Evolutionary conservation across 805 yeast genomes (phyloP).

Genomic region (Saccharomycopsis malanga): DNA sequence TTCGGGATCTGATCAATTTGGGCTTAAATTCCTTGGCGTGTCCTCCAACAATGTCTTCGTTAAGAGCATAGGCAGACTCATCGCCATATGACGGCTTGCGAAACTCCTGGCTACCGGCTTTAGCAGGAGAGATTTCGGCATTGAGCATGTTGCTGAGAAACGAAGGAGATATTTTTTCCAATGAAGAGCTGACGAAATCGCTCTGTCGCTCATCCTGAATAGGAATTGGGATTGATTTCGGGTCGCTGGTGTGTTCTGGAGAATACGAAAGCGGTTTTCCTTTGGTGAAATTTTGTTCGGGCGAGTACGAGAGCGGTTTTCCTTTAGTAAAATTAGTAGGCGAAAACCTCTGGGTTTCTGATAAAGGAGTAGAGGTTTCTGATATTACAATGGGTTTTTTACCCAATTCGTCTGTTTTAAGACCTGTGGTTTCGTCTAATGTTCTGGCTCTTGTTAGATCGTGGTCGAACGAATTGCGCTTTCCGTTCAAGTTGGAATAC

Average conservation of each 20-base stretch:
- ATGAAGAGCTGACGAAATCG: not conserved
- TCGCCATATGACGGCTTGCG: not conserved
- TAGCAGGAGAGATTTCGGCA: not conserved
- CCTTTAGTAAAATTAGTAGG: not conserved
- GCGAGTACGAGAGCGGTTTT: not conserved
- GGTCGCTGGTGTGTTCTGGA: not conserved
- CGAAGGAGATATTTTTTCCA: slow-evolving; percentile 4
- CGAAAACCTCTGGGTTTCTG: not conserved
- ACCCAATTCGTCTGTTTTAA: not conserved
- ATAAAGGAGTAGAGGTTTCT: not conserved
- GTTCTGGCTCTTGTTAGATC: not conserved
- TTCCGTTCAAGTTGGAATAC: not conserved
- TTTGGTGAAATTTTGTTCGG: no score
- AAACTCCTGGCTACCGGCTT: not conserved
- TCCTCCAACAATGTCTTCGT: not conserved
- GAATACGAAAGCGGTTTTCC: not conserved
- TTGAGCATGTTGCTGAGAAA: not conserved
- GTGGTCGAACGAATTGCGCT: not conserved
- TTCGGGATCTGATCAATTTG: not conserved
- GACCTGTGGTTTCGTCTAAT: not conserved
- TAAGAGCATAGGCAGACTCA: not conserved
- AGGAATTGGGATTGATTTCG: not conserved
- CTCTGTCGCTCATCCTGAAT: not conserved
- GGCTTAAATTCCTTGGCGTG: not conserved
- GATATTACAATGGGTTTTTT: not conserved